Evolutionary conservation across 2,329 filamentous ascomycete species (phyloP).

Genomic region (Colletotrichum sojae): DNA sequence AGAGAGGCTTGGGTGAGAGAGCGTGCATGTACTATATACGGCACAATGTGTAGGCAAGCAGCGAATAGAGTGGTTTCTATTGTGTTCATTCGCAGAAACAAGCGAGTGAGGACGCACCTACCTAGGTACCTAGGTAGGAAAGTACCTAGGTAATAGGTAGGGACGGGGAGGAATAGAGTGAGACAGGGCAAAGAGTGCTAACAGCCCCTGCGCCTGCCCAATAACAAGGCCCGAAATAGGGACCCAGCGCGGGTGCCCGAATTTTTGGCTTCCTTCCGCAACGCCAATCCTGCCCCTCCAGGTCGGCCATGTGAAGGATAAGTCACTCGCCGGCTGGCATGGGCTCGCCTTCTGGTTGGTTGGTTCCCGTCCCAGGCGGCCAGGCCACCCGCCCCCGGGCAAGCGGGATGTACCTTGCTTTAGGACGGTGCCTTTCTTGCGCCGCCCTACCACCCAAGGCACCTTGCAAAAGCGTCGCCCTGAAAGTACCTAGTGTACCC

Average conservation of each 20-base stretch:
- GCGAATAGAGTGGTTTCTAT: neutral
- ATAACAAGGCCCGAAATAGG: conserved; percentile 18
- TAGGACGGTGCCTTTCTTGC: neutral
- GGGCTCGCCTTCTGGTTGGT: conserved; percentile 33
- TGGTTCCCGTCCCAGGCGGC: neutral
- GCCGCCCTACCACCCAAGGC: neutral
- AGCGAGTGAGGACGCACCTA: too few species aligned
- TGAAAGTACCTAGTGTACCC: neutral
- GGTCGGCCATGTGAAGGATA: conserved; percentile 32
- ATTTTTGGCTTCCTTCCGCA: conserved; percentile 38
- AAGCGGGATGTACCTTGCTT: neutral
- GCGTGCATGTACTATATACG: too few species aligned
- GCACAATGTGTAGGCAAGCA: neutral
- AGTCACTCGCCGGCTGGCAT: conserved; percentile 38
- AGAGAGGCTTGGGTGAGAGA: too few species aligned
- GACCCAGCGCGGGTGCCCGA: conserved; percentile 39
- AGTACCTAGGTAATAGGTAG: too few species aligned
- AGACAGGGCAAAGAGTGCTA: conserved; percentile 28
- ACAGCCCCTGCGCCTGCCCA: conserved; percentile 39
- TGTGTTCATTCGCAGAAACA: too few species aligned
- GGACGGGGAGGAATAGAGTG: too few species aligned
- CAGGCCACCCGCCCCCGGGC: neutral
- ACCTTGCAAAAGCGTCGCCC: neutral
- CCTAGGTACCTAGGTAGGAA: too few species aligned
- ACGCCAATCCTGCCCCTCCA: conserved; percentile 20